Base-by-base conservation (phyloP, 805 yeast species). In the Vanderwaltozyma tropicalis region DNA sequence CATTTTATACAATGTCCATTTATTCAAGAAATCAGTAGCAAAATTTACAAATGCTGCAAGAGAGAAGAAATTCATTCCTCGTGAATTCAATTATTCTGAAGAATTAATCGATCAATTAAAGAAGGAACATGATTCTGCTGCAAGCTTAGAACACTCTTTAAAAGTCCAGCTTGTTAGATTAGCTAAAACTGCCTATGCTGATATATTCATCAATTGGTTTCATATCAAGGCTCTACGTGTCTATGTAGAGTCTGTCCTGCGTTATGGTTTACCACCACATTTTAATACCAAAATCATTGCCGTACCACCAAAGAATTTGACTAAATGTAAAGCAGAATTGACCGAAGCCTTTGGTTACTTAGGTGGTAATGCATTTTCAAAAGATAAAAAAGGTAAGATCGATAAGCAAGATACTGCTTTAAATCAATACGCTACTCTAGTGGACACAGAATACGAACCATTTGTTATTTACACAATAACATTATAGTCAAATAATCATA, bases 251-350 rank as follows among this genome's bases (percentile, higher is more conserved):
- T 74, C 87, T 35, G 95, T 92, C 13, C 71, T 92, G 59, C 79
- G 99, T 63, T 92, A 92, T 60, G 99, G 99, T 1, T 72, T 92
- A 46, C 99, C 98, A 26, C 96, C 97, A 22, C 81, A 80, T 51
- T 92, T 89, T 60, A 73, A 76, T 55, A 66, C 74, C 12, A 67
- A 65, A 30, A 51, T 70, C 25, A 61, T 69, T 34, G 64, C 66
- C 19, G 61, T 69, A 20, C 71, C 82, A 48, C 65, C 61, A 20
- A 64, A 67, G 48, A 59, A 66, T 16, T 54, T 68, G 29, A 66
- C 63, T 22, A 75, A 71, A 60, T 77, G 87, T 32, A 87, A 80
- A 62, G 64, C 71, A 41, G 83, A 80, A 46, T 69, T 92, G 44
- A 64, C 83, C 32, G 70, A 69, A 31, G 77, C 84, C 54, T 92